A percentile compares a stretch with the other conserved stretches of the same genome.
phyloP scores from a whole-genome alignment of 164 flowering plant species.

The Dillenia turbinata region DNA sequence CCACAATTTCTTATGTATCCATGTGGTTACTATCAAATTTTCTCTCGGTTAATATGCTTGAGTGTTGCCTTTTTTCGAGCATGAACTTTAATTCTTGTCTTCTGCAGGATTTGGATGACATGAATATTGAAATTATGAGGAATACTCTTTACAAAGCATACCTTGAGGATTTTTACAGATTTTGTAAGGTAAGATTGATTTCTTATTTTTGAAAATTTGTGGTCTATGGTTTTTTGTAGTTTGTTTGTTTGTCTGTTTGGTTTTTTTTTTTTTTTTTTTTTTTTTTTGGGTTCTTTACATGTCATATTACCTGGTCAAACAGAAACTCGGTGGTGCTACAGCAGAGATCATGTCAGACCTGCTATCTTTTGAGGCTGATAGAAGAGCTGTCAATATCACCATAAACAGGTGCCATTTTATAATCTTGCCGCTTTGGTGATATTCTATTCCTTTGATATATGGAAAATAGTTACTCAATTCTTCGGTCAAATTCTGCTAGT shows the following conservation, averaged over 20 bases:
- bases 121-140: constrained; percentile 99
- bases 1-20: too few relatives aligned
- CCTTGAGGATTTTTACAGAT: constrained; percentile 92
- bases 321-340: constrained; percentile 99
- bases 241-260: too few relatives aligned
- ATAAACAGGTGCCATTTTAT: constrained; percentile 62
- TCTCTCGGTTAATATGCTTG: too few relatives aligned
- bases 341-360: constrained; percentile 98
- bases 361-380: constrained; percentile 95
- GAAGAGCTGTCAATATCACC: constrained; percentile 95
- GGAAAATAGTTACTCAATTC: too few relatives aligned
- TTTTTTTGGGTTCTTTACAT: constrained; percentile 1
- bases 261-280: not conserved
- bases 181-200: constrained; percentile 63
- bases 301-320: constrained; percentile 2
- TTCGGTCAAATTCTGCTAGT: too few relatives aligned
- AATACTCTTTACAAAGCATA: constrained; percentile 99
- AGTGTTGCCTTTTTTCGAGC: not conserved
- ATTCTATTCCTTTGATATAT: too few relatives aligned
- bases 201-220: not conserved
- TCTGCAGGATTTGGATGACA: constrained; percentile 94
- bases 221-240: not conserved
- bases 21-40: too few relatives aligned
- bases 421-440: too few relatives aligned
- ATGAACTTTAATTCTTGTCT: constrained; percentile 1